Evolutionary conservation across 345 rosid genomes (phyloP), one percentile per base, ranked within the genome.

Genomic region (Arabis hirsuta): DNA sequence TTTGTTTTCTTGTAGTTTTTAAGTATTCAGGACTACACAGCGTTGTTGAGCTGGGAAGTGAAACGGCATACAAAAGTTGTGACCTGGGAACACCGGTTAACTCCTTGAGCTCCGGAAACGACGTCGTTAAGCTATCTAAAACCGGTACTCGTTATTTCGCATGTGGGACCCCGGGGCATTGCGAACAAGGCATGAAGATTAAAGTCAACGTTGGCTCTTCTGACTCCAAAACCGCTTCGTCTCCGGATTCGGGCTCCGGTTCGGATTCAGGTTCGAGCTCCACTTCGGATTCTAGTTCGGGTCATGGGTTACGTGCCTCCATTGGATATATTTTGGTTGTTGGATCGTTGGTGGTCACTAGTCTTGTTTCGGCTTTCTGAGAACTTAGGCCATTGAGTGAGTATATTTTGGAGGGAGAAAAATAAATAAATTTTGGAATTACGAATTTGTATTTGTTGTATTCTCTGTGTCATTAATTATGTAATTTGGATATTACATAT

Each of bases 1-100:
- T 6, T 16, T 16, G 16, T 16, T 0, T 22, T 22, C 5, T 42
- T 50, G 66, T 47, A 91, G 97, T 84, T 69, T 94, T 91, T 84
- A 89, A 88, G 84, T 92, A 90, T 79, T 80, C 89, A 9, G 92
- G 86, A 81, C 82, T 89, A 54, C 98, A 94, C 79, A 94, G 95
- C 57, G 91, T 89, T 53, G 96, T 91, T 0, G 97, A 94, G 73
- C 84, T 91, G 1, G 83, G 77, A 32, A 81, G 85, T 4, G 93
- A 88, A 78, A 62, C 83, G 47, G 91, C 92, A 24, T 94, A 84
- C 86, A 85, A 89, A 74, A 91, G 72, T 27, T 94, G 98, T 80
- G 85, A 88, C 84, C 80, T 84, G 59, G 91, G 97, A 63, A 83
- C 81, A 69, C 43, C 90, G 2, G n/a, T 88, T 3, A 73, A 88